Base-by-base conservation (phyloP, 345 rosid genomes). In the Pistacia integerrima region DNA sequence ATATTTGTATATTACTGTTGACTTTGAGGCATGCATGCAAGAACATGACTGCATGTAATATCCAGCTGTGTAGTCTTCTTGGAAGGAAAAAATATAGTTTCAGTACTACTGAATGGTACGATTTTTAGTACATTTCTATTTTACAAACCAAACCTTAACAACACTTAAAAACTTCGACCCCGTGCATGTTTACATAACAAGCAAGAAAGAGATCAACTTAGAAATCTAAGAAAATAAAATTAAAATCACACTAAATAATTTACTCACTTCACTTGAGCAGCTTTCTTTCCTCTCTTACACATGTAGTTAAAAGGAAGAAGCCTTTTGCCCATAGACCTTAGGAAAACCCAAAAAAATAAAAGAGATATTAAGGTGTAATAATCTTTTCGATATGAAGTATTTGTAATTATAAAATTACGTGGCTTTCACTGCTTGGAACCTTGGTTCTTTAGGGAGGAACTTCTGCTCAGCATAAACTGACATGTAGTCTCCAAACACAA, bases 401-500 rank as follows among this genome's bases (percentile, higher is more conserved):
- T 65, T 59, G 55, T n/a, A 8, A 11, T 36, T 14, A 65, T 69
- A 2, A 30, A 30, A 11, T 89, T 73, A 90, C 70, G 82, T 61
- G 54, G 92, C 81, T 78, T 73, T 91, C 7, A 87, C 88, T 38
- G 97, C 93, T 81, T 83, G 86, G 82, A 95, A 93, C 81, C 99
- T 91, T 3, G 98, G 94, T 69, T 93, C 99, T 73, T 94, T 95
- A 0, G 97, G 84, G 48, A 80, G 91, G 80, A 91, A 95, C 92
- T 95, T 95, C 86, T 95, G 99, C 73, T 86, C 77, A n/a, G 82
- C 88, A 79, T 95, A 95, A 49, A 93, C 85, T 52, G 91, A 85
- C 98, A 95, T 95, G 76, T 95, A 95, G n/a, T 95, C 99, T 17
- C 90, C 99, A 67, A 93, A 93, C 78, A 95, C 85, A 80, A 91